Evolutionary conservation across 2,329 filamentous ascomycete genomes (phyloP).

Genomic region (Apiospora saccharicola): DNA sequence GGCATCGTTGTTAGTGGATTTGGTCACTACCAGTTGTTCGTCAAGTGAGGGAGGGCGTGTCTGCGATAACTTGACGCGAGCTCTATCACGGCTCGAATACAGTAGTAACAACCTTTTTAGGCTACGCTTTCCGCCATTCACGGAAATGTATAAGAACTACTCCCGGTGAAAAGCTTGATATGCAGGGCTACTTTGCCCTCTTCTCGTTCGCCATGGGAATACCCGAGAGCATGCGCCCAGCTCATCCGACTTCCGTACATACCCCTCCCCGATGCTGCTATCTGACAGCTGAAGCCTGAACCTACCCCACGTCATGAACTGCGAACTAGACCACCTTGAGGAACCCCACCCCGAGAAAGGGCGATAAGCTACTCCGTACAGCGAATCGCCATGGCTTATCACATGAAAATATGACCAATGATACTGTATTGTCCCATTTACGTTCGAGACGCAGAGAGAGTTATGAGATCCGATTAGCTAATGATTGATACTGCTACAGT

Average conservation of each 20-base stretch:
- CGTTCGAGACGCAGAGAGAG: background rate
- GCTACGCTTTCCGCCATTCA: background rate
- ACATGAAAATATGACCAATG: background rate
- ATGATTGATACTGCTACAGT: background rate
- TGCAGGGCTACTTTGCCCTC: background rate
- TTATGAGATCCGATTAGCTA: background rate
- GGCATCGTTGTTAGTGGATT: background rate
- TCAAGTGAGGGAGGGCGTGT: background rate
- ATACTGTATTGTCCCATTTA: background rate
- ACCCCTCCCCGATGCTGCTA: constrained; percentile 14
- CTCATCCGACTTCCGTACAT: background rate
- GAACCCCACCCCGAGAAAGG: constrained; percentile 13
- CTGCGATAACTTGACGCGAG: background rate
- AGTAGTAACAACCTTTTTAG: background rate
- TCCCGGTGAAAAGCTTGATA: background rate
- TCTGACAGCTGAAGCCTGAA: background rate
- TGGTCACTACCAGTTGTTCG: too few species aligned
- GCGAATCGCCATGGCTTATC: background rate
- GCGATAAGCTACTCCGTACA: background rate
- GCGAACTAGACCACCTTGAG: constrained; percentile 1
- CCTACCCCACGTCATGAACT: constrained; percentile 8
- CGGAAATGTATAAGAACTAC: background rate
- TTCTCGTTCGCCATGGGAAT: background rate
- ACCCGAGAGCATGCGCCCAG: background rate
- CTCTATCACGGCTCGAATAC: background rate